Evolutionary conservation across 345 rosid species (phyloP), one percentile per base, ranked within the genome.

Genomic region (Eucalyptus globulus): DNA sequence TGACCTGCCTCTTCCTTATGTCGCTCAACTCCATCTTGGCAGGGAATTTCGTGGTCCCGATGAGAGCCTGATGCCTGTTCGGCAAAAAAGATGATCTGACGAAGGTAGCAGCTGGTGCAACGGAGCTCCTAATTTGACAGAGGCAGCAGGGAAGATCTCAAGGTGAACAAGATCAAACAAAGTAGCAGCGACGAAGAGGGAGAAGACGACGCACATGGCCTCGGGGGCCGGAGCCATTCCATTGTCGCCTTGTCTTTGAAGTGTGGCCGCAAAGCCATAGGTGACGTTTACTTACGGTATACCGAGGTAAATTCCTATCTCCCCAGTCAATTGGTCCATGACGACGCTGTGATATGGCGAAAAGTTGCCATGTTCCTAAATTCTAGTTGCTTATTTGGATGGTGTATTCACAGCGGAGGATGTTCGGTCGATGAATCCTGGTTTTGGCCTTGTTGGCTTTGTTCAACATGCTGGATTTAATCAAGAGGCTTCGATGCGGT

Each of bases 221-320:
- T 31, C 12, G 6, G 45, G 0, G 40, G 56, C 17, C 2, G 56
- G 16, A 22, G 87, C 43, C 3, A 37, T 44, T 44, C 1, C 29
- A 24, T 87, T 31, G 89, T 60, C 86, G 47, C 95, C 81, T 92
- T 89, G 56, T 92, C 87, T 95, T 95, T 58, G 92, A 92, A 80
- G 96, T 94, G 87, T 95, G 99, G 98, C 97, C 97, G 6, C 94
- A 91, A 67, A 97, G 97, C 90, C 93, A 87, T 90, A 91, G 93
- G 99, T 96, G 90, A 50, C 80, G 0, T 72, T 34, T 34, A 27
- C n/a, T 54, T 47, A 24, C 3, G n/a, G 47, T 56, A 62, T 89
- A 17, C 80, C 44, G 13, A 69, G 44, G 1, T 9, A 4, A 1
- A 15, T 67, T 31, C 16, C 80, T 8, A 3, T 67, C 10, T 31